Base-by-base conservation (phyloP, 2,329 filamentous ascomycete genomes). In the Alternaria brassicicola region DNA sequence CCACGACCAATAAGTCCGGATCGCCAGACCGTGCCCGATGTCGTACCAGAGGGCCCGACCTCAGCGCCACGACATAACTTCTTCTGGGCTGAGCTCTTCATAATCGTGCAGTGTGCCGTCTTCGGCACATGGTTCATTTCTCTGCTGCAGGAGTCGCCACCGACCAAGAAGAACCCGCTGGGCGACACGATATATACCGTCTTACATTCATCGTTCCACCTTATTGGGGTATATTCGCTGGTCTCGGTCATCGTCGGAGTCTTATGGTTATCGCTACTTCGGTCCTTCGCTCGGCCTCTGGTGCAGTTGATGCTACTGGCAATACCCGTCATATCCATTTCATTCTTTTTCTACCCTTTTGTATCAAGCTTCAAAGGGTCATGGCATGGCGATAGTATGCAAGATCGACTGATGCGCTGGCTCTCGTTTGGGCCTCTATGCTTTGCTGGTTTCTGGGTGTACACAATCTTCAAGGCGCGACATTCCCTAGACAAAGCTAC, bases 111-210 rank as follows among this genome's bases (percentile, higher is more conserved):
- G 52, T 93, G 91, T 43, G 90, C 89, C 36, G 85, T 98, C 72
- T 86, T 98, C 70, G 91, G 94, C 12, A 94, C 93, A 0, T 96
- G 93, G 70, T 88, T 97, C 63, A 84, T 99, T 13, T 90, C 97
- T 23, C 96, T 91, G 82, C 84, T 99, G 38, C 92, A 98, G 73
- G 98, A 94, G 2, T 87, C 90, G 17, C 81, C 88, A 1, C 89
- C 90, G 5, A 81, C 81, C 52, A 83, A 83, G 53, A 90, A 90
- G 72, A 85, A 85, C 59, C 89, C 89, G 1, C 85, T 96, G 55
- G 94, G 93, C 13, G 95, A 99, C 76, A 97, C 94, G 1, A 92
- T 99, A 57, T 99, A 99, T 77, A 92, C 90, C 13, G 93, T 92
- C 4, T 80, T 99, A 33, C 89, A 91, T 67, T 88, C 88, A 49